A percentile compares a stretch with the other conserved stretches of the same genome.
Conservation (phyloP, 2,329 filamentous ascomycete species). For the Aspergillus jensenii region DNA sequence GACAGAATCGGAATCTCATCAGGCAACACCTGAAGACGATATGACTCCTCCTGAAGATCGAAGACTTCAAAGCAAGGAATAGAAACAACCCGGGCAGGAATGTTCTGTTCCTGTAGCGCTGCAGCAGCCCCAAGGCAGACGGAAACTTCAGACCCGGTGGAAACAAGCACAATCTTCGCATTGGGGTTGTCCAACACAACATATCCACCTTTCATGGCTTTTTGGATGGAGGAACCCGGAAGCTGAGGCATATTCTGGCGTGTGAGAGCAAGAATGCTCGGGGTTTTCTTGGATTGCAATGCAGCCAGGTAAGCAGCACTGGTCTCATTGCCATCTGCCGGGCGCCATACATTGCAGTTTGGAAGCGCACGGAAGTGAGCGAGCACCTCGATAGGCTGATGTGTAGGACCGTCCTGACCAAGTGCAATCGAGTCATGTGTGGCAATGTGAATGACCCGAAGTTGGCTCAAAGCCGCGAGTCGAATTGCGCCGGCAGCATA, state of each 20-base stretch:
- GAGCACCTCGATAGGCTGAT: conserved; percentile 98
- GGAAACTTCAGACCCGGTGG: conserved; percentile 93
- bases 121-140: conserved; percentile 93
- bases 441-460: conserved; percentile 91
- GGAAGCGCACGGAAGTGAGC: conserved; percentile 97
- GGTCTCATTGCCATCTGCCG: conserved; percentile 97
- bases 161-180: conserved; percentile 84
- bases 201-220: conserved; percentile 93
- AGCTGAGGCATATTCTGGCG: conserved; percentile 98
- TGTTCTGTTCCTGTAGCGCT: conserved; percentile 79
- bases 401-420: conserved; percentile 96
- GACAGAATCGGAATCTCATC: conserved; percentile 91
- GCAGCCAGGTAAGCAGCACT: conserved; percentile 97
- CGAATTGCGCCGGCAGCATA: conserved; percentile 95
- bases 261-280: conserved; percentile 89
- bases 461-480: conserved; percentile 86
- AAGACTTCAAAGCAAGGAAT: conserved; percentile 98
- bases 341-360: conserved; percentile 99
- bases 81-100: conserved; percentile 90
- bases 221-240: conserved; percentile 86
- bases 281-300: conserved; percentile 83
- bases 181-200: conserved; percentile 79
- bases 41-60: conserved; percentile 89
- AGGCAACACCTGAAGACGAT: conserved; percentile 87
- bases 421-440: conserved; percentile 99